Evolutionary conservation across 805 yeast genomes (phyloP).

Genomic region (Debaryomyces tyrocola): DNA sequence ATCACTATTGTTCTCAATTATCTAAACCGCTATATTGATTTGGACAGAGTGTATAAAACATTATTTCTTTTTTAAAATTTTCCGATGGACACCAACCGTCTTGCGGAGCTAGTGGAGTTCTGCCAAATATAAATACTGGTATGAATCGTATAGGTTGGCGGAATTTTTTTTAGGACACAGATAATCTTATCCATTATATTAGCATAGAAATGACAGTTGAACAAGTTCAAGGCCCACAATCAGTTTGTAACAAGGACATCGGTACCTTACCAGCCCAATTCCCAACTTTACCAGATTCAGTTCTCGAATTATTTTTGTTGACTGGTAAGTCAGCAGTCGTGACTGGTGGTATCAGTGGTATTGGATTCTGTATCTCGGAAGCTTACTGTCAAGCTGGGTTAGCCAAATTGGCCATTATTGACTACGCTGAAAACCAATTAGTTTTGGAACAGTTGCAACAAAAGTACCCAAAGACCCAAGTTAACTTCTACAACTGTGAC

Average conservation of each 20-base stretch:
- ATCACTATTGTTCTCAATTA: background rate
- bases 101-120: too few species aligned
- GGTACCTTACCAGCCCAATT: slow-evolving; percentile 39
- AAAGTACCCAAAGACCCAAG: slow-evolving; percentile 31
- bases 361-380: slow-evolving; percentile 36
- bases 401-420: slow-evolving; percentile 39
- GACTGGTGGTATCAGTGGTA: slow-evolving; percentile 42
- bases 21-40: too few species aligned
- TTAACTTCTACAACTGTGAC: slow-evolving; percentile 36
- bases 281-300: slow-evolving; percentile 26
- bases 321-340: slow-evolving; percentile 32
- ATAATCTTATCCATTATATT: too few species aligned
- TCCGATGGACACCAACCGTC: too few species aligned
- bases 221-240: slow-evolving; percentile 13
- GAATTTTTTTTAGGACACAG: too few species aligned
- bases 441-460: slow-evolving; percentile 24
- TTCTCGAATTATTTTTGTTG: slow-evolving; percentile 30
- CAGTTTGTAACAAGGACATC: slow-evolving; percentile 33
- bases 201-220: slow-evolving; percentile 24
- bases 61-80: too few species aligned
- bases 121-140: too few species aligned
- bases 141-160: too few species aligned
- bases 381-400: slow-evolving; percentile 39
- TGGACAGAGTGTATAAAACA: too few species aligned
- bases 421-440: slow-evolving; percentile 32